A percentile compares a stretch with the other conserved stretches of the same genome.
Evolutionary conservation across 2,329 filamentous ascomycete genomes (phyloP).

Genomic region (Phaeophleospora eucalypticola): DNA sequence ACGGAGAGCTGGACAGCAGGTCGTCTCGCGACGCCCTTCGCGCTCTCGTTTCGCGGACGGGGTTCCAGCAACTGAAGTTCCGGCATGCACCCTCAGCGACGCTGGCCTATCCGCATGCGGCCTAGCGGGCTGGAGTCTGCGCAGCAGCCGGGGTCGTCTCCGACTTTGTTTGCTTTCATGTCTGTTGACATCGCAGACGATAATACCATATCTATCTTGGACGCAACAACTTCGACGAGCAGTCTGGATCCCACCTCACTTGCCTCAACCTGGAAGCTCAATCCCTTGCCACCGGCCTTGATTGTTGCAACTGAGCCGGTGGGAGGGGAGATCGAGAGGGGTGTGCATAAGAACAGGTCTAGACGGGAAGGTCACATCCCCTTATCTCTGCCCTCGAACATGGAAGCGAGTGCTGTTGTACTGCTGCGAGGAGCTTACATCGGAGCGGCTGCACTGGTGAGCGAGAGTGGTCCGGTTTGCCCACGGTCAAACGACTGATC

Average conservation of each 20-base stretch:
- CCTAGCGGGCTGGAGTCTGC: not conserved
- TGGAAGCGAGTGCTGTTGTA: constrained; percentile 9
- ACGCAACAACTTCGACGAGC: too few species aligned
- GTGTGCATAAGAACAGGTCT: not conserved
- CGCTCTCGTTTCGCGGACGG: not conserved
- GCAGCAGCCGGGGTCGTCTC: not conserved
- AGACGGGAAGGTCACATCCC: not conserved
- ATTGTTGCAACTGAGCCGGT: too few species aligned
- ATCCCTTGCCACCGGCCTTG: too few species aligned
- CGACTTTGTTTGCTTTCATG: too few species aligned
- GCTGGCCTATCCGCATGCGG: not conserved
- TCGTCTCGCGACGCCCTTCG: not conserved
- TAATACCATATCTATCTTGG: too few species aligned
- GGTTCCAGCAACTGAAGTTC: not conserved
- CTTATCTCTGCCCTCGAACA: not conserved
- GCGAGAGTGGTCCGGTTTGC: not conserved
- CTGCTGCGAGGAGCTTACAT: constrained; percentile 21
- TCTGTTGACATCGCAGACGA: too few species aligned
- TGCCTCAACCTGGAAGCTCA: too few species aligned
- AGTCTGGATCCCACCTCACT: too few species aligned
- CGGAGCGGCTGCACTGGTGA: constrained; percentile 20
- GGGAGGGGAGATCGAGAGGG: not conserved
- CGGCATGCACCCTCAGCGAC: too few species aligned
- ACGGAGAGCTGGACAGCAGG: not conserved
- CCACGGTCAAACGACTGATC: constrained; percentile 19